phyloP scores from a whole-genome alignment of 2,329 filamentous ascomycete genomes.

The Tolypocladium tropicale region DNA sequence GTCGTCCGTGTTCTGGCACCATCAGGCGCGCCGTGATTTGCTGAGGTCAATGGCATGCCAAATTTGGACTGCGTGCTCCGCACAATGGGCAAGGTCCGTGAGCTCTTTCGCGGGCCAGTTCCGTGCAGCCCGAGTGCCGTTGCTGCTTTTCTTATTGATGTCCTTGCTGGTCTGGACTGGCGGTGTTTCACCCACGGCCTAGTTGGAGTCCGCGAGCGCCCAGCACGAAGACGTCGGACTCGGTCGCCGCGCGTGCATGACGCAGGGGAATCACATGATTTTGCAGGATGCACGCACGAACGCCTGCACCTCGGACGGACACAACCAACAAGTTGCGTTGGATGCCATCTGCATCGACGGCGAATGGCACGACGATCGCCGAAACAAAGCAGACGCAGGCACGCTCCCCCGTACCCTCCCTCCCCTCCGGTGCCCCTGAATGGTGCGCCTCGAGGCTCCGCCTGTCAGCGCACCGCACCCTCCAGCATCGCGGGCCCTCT shows the following conservation, averaged over 20 bases:
- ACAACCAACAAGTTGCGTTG: no score
- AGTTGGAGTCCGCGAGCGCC: not conserved
- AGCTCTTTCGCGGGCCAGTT: no score
- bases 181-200: not conserved
- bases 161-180: not conserved
- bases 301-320: not conserved
- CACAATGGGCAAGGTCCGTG: no score
- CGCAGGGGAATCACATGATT: not conserved
- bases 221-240: no score
- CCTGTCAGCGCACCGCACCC: conserved; percentile 5
- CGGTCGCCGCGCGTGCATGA: not conserved
- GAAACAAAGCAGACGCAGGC: not conserved
- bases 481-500: no score
- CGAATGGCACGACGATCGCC: not conserved
- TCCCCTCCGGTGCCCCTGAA: no score
- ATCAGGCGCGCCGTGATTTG: not conserved
- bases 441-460: no score
- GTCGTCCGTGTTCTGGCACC: not conserved
- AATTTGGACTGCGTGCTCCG: not conserved
- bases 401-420: no score
- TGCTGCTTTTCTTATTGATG: not conserved
- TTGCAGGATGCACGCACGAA: not conserved
- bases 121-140: no score
- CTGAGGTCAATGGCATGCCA: not conserved
- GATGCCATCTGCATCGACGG: no score